phyloP scores from a whole-genome alignment of 2,329 filamentous ascomycete species.

The Arthrobotrys sinensis region DNA sequence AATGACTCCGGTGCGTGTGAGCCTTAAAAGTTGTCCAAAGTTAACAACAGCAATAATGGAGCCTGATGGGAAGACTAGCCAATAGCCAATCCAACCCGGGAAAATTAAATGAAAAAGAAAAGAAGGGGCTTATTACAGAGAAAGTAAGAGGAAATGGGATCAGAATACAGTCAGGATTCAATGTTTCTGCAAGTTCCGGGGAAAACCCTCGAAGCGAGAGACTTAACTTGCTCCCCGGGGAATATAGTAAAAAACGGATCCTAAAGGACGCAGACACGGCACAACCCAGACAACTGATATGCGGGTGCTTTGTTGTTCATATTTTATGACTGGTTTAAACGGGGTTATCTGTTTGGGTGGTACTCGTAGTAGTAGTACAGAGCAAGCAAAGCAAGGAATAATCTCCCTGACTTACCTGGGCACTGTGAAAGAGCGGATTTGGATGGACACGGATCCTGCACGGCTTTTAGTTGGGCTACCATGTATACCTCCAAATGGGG shows the following conservation, averaged over 20 bases:
- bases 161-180: slow-evolving; percentile 9
- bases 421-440: not conserved
- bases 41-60: slow-evolving; percentile 17
- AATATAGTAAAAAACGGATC: slow-evolving; percentile 32
- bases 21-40: slow-evolving; percentile 24
- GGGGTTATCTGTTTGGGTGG: not conserved
- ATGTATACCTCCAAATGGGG: not conserved
- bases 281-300: slow-evolving; percentile 7
- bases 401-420: not conserved
- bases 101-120: not conserved
- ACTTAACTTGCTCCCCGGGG: slow-evolving; percentile 7
- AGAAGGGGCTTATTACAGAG: not conserved
- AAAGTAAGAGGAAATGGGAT: not conserved
- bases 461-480: slow-evolving; percentile 48
- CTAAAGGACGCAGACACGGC: slow-evolving; percentile 38
- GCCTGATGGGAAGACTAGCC: slow-evolving; percentile 46
- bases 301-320: slow-evolving; percentile 46
- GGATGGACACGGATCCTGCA: slow-evolving; percentile 43
- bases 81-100: not conserved
- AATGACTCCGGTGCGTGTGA: slow-evolving; percentile 44
- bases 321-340: slow-evolving; percentile 34
- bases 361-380: not conserved
- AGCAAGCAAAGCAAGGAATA: slow-evolving; percentile 29
- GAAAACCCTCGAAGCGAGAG: not conserved
- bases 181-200: slow-evolving; percentile 1